phyloP scores from a whole-genome alignment of 2,329 filamentous ascomycete species.

The Whalleya microplaca region DNA sequence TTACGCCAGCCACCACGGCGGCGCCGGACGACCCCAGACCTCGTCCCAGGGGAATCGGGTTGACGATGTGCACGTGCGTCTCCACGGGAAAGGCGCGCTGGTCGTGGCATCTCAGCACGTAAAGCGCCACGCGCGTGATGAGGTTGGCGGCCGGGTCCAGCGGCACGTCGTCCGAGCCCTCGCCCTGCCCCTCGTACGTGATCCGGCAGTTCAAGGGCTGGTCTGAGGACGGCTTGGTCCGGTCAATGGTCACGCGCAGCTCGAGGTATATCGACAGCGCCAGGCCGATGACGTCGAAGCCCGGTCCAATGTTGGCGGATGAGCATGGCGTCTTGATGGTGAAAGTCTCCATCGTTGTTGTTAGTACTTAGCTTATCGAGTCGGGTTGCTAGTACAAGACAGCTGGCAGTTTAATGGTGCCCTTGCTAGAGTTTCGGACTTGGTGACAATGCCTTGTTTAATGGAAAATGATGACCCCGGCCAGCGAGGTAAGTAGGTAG shows the following conservation, averaged over 20 bases:
- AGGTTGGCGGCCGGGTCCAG: slow-evolving; percentile 87
- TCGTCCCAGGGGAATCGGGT: slow-evolving; percentile 90
- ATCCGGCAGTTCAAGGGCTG: slow-evolving; percentile 82
- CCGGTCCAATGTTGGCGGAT: slow-evolving; percentile 95
- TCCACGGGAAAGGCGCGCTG: slow-evolving; percentile 81
- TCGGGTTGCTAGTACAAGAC: too few relatives aligned
- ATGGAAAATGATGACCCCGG: neutral
- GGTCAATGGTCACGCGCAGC: slow-evolving; percentile 77
- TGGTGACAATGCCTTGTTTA: neutral
- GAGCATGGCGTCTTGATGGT: slow-evolving; percentile 85
- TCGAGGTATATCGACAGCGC: slow-evolving; percentile 94
- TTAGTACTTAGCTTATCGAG: neutral
- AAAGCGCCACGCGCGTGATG: slow-evolving; percentile 90
- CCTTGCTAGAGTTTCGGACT: too few relatives aligned
- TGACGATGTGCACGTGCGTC: slow-evolving; percentile 93
- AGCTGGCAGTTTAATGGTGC: too few relatives aligned
- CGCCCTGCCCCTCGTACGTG: slow-evolving; percentile 85
- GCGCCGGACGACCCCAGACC: slow-evolving; percentile 95
- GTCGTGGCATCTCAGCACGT: slow-evolving; percentile 90
- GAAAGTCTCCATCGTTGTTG: slow-evolving; percentile 59
- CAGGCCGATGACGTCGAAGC: slow-evolving; percentile 96
- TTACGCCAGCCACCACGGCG: slow-evolving; percentile 93
- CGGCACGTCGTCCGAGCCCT: slow-evolving; percentile 72
- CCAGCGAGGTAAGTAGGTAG: neutral
- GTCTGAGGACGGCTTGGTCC: slow-evolving; percentile 54